Percentiles rank a stretch among this genome's conserved stretches.
phyloP scores from a whole-genome alignment of 2,329 filamentous ascomycete genomes.

The Fusarium falciforme region DNA sequence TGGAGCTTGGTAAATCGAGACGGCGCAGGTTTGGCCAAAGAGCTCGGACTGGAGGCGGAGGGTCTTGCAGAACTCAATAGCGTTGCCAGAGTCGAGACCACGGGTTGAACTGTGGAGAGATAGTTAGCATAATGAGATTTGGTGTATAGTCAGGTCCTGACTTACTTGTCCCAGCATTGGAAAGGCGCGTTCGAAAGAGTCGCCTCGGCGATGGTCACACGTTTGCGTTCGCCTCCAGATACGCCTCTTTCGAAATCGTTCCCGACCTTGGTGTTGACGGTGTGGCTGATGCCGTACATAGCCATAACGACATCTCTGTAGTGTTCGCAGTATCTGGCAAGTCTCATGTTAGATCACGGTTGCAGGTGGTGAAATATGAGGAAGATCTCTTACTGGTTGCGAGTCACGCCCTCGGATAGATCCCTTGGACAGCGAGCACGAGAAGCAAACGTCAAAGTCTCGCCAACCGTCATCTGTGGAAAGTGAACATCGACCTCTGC shows the following conservation, averaged over 20 bases:
- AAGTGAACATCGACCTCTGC: constrained; percentile 84
- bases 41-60: constrained; percentile 70
- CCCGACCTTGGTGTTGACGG: constrained; percentile 73
- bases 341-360: no score
- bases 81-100: constrained; percentile 72
- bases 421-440: constrained; percentile 71
- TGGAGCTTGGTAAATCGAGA: constrained; percentile 73
- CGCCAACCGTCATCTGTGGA: constrained; percentile 76
- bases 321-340: constrained; percentile 52
- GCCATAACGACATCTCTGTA: constrained; percentile 76
- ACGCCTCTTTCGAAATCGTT: constrained; percentile 73
- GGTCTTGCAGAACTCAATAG: constrained; percentile 72
- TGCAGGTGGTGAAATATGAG: no score
- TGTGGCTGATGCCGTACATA: constrained; percentile 75
- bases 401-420: constrained; percentile 65
- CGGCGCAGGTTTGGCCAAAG: constrained; percentile 64
- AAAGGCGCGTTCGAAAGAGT: constrained; percentile 53
- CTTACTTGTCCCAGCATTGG: constrained; percentile 76
- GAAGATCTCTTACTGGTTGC: constrained; percentile 49
- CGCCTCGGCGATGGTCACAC: constrained; percentile 51
- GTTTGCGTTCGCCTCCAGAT: constrained; percentile 61
- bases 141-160: background rate
- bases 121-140: background rate
- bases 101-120: constrained; percentile 52
- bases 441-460: constrained; percentile 80